A percentile compares a stretch with the other conserved stretches of the same genome.
These are phyloP conservation scores for Phytophthora crassamura DNA, from an alignment of 352 stramenopile species.

Conservation along the genomic window DNA sequence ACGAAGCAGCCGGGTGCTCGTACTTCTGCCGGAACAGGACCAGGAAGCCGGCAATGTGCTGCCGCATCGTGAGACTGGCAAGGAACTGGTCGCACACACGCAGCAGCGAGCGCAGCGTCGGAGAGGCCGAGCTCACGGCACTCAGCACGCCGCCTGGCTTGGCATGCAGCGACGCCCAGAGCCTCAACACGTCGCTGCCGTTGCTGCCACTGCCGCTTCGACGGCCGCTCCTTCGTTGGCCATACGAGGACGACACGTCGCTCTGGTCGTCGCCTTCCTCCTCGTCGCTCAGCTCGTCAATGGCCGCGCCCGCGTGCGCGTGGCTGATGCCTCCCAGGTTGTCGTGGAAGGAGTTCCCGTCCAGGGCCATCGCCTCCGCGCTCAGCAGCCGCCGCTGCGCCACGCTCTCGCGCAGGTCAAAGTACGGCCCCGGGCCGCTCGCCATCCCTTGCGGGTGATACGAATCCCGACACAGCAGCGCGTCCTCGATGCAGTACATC, in stretches of 20 bases:
- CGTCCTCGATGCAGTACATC: conserved; percentile 85
- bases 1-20: conserved; percentile 21
- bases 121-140: conserved; percentile 38
- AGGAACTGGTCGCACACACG: conserved; percentile 57
- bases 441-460: conserved; percentile 49
- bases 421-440: conserved; percentile 32
- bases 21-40: conserved; percentile 68
- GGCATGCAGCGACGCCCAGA: conserved; percentile 47
- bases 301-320: conserved; percentile 32
- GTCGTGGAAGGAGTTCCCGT: conserved; percentile 31
- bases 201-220: conserved; percentile 19
- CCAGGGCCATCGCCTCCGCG: conserved; percentile 56
- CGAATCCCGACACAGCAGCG: conserved; percentile 73
- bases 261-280: conserved; percentile 43
- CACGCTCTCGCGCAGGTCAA: conserved; percentile 66
- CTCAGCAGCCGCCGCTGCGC: conserved; percentile 61
- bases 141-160: conserved; percentile 46
- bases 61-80: conserved; percentile 44
- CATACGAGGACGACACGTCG: conserved; percentile 34
- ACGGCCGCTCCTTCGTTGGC: conserved; percentile 22
- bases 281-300: conserved; percentile 38
- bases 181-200: conserved; percentile 29
- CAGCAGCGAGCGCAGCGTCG: conserved; percentile 43
- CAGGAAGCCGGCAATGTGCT: conserved; percentile 53
- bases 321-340: conserved; percentile 39